Percentiles rank a stretch among this genome's conserved stretches.
Evolutionary conservation across 106 monocot genomes (phyloP).

Genomic region (Dendrobium officinale): DNA sequence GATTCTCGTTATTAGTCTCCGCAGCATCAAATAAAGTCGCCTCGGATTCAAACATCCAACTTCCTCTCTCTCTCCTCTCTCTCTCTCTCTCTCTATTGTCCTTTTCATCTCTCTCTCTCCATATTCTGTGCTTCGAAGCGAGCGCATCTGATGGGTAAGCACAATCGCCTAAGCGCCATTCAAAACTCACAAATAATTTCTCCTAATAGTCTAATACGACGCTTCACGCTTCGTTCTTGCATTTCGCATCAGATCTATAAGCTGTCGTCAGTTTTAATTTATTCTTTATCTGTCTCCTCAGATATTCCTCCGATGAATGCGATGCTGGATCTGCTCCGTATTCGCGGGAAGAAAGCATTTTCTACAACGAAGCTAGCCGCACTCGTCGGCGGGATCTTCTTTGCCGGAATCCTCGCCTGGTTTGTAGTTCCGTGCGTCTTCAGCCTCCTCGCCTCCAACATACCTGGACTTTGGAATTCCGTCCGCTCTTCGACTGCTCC

Average conservation of each 20-base stretch:
- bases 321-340: slow-evolving; percentile 3
- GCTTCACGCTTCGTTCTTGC: slow-evolving; percentile 1
- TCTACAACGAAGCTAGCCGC: slow-evolving; percentile 2
- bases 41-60: neutral
- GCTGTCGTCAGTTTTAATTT: neutral
- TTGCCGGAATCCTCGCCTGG: slow-evolving; percentile 1
- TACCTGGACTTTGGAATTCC: slow-evolving; percentile 16
- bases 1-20: neutral
- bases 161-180: neutral
- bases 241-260: neutral
- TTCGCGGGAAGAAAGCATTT: slow-evolving; percentile 1
- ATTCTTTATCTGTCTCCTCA: neutral
- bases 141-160: neutral
- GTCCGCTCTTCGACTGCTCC: slow-evolving; percentile 20
- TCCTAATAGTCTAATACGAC: neutral
- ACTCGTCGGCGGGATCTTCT: slow-evolving; percentile 1
- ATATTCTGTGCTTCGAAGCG: neutral
- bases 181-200: neutral
- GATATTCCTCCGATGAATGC: neutral
- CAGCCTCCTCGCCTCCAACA: neutral
- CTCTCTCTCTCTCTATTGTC: neutral
- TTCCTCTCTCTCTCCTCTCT: no score
- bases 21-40: neutral
- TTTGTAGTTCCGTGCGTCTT: slow-evolving; percentile 10
- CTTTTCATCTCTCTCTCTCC: neutral